Percentiles rank a stretch among this genome's conserved stretches.
These are phyloP conservation scores for Thuidium tamariscinum DNA, from an alignment of 225 moss, liverwort and hornwort species.

Conservation along the genomic window DNA sequence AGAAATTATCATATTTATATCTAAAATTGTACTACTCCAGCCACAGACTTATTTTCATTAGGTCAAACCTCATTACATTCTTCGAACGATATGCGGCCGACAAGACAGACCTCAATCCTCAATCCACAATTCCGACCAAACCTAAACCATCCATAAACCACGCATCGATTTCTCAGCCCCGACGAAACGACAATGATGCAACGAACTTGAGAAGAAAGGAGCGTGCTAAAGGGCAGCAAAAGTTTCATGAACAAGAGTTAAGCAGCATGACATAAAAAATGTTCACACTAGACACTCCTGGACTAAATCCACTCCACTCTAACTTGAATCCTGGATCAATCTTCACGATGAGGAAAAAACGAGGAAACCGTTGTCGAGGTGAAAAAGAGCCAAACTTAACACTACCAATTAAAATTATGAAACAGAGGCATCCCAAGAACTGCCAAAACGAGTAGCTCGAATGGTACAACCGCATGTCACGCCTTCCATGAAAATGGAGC, in stretches of 20 bases:
- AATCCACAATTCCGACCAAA: not conserved
- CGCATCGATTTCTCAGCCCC: not conserved
- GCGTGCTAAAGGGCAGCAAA: too few species aligned
- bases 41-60: not conserved
- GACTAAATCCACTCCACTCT: not conserved
- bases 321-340: too few species aligned
- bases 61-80: not conserved
- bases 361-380: not conserved
- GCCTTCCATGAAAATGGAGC: constrained; percentile 13
- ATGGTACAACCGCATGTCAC: constrained; percentile 20
- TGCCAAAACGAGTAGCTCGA: constrained; percentile 42
- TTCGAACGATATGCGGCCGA: not conserved
- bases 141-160: not conserved
- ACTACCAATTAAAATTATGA: constrained; percentile 40
- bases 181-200: too few species aligned
- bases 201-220: not conserved
- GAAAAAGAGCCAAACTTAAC: not conserved
- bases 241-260: not conserved
- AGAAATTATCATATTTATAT: not conserved
- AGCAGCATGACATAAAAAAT: not conserved
- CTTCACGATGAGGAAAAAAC: not conserved
- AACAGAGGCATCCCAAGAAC: constrained; percentile 53
- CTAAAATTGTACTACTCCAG: not conserved
- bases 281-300: not conserved
- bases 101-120: not conserved